Evolutionary conservation across 129 eudicot species (phyloP).

Genomic region (Saposhnikovia divaricata): DNA sequence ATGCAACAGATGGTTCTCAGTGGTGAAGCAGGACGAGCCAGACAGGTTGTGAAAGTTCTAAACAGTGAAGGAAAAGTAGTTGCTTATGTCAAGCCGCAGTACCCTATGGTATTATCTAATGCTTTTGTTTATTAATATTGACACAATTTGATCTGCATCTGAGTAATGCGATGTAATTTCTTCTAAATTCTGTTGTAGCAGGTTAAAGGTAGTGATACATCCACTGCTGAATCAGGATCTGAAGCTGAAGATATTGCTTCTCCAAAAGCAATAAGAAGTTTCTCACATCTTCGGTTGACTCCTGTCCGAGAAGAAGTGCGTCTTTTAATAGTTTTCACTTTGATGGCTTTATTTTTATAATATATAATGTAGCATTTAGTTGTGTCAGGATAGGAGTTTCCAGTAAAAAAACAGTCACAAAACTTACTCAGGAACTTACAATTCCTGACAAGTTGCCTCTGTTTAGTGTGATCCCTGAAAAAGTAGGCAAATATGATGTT

Average conservation of each 20-base stretch:
- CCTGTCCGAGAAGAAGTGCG: constrained; percentile 96
- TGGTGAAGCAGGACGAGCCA: constrained; percentile 86
- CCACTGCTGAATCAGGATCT: constrained; percentile 95
- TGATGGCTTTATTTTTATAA: background rate
- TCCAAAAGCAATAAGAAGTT: constrained; percentile 62
- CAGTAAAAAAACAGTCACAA: too few relatives aligned
- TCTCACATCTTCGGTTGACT: constrained; percentile 74
- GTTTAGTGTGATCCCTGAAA: background rate
- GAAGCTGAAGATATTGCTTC: constrained; percentile 98
- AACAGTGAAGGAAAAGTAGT: constrained; percentile 91
- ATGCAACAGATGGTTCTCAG: constrained; percentile 64
- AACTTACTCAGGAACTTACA: too few relatives aligned
- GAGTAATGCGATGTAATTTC: background rate
- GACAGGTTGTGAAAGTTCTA: constrained; percentile 83
- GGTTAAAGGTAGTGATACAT: constrained; percentile 89
- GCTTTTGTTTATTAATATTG: background rate
- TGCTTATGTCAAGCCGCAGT: constrained; percentile 80
- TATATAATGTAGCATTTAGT: background rate
- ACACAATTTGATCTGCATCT: background rate
- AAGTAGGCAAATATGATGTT: background rate
- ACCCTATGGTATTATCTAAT: constrained; percentile 45
- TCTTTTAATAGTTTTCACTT: background rate
- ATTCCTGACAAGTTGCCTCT: background rate
- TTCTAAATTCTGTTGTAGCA: constrained; percentile 20
- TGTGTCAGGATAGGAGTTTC: too few relatives aligned